phyloP scores from a whole-genome alignment of 2,329 filamentous ascomycete species.

The Claviceps monticola region DNA sequence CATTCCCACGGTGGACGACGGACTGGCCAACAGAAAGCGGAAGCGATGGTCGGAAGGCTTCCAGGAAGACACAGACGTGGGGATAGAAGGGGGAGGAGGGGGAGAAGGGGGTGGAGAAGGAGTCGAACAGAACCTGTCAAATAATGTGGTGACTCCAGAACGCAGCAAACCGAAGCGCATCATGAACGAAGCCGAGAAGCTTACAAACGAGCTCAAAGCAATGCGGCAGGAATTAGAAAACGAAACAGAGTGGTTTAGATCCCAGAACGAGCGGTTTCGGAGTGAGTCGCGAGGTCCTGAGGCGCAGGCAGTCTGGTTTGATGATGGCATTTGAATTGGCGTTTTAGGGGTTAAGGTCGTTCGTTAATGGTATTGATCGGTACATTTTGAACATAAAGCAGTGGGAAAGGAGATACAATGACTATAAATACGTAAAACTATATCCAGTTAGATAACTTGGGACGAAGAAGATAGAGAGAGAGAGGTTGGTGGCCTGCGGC shows the following conservation, averaged over 20 bases:
- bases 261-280: slow-evolving; percentile 29
- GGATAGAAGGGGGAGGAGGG: slow-evolving; percentile 1
- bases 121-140: background rate
- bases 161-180: slow-evolving; percentile 23
- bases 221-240: slow-evolving; percentile 32
- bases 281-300: slow-evolving; percentile 19
- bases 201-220: slow-evolving; percentile 26
- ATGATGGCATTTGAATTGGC: slow-evolving; percentile 15
- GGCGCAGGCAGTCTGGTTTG: slow-evolving; percentile 16
- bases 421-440: too few species aligned
- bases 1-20: slow-evolving; percentile 3
- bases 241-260: slow-evolving; percentile 31
- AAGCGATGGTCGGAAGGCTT: slow-evolving; percentile 16
- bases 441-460: too few species aligned
- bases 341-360: background rate
- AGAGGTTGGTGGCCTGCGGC: too few species aligned
- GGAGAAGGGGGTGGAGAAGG: background rate
- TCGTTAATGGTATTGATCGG: background rate
- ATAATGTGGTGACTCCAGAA: slow-evolving; percentile 4
- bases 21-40: slow-evolving; percentile 15
- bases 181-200: slow-evolving; percentile 27
- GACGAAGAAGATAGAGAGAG: too few species aligned
- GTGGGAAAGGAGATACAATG: too few species aligned
- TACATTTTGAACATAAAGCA: background rate
- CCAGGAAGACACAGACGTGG: slow-evolving; percentile 14